Conservation (phyloP, 495 filamentous ascomycete species). For the Podospora sp. region DNA sequence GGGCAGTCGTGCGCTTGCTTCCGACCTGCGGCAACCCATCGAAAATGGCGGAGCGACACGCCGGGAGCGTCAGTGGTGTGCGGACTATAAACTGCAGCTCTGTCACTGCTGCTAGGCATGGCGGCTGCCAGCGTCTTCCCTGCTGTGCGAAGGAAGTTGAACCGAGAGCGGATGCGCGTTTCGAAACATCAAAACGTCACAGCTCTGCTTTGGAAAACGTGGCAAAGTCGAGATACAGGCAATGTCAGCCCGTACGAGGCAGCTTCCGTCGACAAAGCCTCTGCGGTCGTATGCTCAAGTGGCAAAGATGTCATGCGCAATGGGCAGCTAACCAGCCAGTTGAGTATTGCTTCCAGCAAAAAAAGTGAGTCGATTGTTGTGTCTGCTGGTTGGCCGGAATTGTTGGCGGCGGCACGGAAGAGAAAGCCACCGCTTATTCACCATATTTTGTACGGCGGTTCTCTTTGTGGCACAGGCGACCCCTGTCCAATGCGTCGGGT, state of each 20-base stretch:
- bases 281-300: not conserved
- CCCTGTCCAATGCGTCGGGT: constrained; percentile 13
- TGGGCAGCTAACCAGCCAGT: not conserved
- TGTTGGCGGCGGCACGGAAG: not conserved
- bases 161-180: constrained; percentile 11
- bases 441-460: not conserved
- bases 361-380: not conserved
- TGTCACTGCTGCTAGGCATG: not conserved
- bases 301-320: not conserved
- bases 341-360: not conserved
- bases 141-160: constrained; percentile 2
- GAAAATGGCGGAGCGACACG: not conserved
- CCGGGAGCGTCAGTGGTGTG: not conserved
- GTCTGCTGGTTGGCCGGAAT: not conserved
- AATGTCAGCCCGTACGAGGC: not conserved
- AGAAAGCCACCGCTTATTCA: not conserved
- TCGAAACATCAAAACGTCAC: constrained; percentile 19
- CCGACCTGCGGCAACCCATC: not conserved
- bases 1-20: not conserved
- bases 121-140: constrained; percentile 4
- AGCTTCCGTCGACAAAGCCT: not conserved
- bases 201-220: constrained; percentile 9
- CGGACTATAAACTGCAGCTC: not conserved
- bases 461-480: constrained; percentile 15
- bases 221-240: not conserved